phyloP scores from a whole-genome alignment of 2,329 filamentous ascomycete genomes.

The Exophiala viscosa region DNA sequence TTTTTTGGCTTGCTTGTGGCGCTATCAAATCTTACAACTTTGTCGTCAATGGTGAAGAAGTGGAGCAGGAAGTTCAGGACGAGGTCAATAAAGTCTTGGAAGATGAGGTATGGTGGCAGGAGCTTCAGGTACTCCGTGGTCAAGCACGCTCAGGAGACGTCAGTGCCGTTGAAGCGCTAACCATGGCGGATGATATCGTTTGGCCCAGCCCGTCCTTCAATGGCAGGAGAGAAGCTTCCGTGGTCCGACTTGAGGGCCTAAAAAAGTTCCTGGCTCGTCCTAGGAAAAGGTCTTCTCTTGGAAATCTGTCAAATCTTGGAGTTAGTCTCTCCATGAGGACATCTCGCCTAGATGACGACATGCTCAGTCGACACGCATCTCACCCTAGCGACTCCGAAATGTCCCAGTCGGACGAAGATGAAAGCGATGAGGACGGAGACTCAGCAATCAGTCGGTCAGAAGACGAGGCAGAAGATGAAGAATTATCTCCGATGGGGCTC shows the following conservation, averaged over 20 bases:
- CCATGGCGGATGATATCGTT: conserved; percentile 43
- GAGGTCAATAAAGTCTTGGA: conserved; percentile 64
- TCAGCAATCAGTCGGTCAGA: conserved; percentile 31
- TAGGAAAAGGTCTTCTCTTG: conserved; percentile 49
- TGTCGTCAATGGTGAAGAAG: conserved; percentile 67
- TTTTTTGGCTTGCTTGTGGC: conserved; percentile 78
- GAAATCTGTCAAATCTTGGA: conserved; percentile 51
- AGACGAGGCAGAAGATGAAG: conserved; percentile 36
- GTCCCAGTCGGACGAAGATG: conserved; percentile 29
- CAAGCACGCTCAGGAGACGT: conserved; percentile 30
- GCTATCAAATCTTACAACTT: conserved; percentile 68
- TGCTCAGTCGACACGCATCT: conserved; percentile 49
- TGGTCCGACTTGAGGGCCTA: conserved; percentile 56
- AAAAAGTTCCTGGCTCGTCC: conserved; percentile 60
- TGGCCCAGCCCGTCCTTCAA: conserved; percentile 55
- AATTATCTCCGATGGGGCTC: neutral
- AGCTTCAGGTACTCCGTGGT: conserved; percentile 55
- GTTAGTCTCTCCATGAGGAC: conserved; percentile 72
- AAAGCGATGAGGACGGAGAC: conserved; percentile 7
- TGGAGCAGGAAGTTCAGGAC: conserved; percentile 54
- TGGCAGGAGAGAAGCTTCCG: conserved; percentile 40
- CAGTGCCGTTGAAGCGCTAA: conserved; percentile 43
- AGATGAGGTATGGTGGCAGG: conserved; percentile 78
- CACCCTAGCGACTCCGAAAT: conserved; percentile 46
- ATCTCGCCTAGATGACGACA: conserved; percentile 63